Percentiles rank a stretch among this genome's conserved stretches.
These are phyloP conservation scores for Phlegmacium glaucopus DNA, from an alignment of 768 basidiomycete genomes.

Conservation along the genomic window DNA sequence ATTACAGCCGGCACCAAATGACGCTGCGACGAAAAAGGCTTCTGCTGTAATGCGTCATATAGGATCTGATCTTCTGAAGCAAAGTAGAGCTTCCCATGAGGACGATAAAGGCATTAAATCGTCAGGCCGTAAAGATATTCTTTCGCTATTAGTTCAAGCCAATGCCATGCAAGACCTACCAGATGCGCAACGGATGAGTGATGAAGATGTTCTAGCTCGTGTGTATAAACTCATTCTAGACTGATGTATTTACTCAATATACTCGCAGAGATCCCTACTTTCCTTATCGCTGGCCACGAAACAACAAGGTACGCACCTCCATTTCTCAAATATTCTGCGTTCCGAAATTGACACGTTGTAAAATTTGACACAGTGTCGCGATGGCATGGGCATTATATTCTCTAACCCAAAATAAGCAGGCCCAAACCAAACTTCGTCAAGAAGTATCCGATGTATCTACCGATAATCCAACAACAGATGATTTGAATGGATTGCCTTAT, in stretches of 20 bases:
- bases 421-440: slow-evolving; percentile 53
- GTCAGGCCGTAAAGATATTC: slow-evolving; percentile 42
- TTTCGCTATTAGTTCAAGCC: slow-evolving; percentile 54
- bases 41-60: slow-evolving; percentile 40
- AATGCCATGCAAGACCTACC: slow-evolving; percentile 56
- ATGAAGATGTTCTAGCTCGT: slow-evolving; percentile 55
- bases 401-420: slow-evolving; percentile 41
- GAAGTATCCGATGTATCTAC: slow-evolving; percentile 51
- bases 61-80: slow-evolving; percentile 39
- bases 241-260: background rate
- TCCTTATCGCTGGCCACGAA: slow-evolving; percentile 52
- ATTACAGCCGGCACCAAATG: too few species aligned
- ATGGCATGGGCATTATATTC: slow-evolving; percentile 59
- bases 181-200: slow-evolving; percentile 47
- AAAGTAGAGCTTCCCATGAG: slow-evolving; percentile 38
- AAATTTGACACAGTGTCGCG: slow-evolving; percentile 28
- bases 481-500: too few species aligned
- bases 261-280: too few species aligned
- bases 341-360: background rate
- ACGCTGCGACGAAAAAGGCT: too few species aligned
- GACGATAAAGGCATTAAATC: slow-evolving; percentile 20
- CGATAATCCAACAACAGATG: too few species aligned
- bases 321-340: background rate
- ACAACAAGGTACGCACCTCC: slow-evolving; percentile 37
- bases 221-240: slow-evolving; percentile 11